phyloP scores from a whole-genome alignment of 2,329 filamentous ascomycete species.

The Beauveria scarabaeidicola region DNA sequence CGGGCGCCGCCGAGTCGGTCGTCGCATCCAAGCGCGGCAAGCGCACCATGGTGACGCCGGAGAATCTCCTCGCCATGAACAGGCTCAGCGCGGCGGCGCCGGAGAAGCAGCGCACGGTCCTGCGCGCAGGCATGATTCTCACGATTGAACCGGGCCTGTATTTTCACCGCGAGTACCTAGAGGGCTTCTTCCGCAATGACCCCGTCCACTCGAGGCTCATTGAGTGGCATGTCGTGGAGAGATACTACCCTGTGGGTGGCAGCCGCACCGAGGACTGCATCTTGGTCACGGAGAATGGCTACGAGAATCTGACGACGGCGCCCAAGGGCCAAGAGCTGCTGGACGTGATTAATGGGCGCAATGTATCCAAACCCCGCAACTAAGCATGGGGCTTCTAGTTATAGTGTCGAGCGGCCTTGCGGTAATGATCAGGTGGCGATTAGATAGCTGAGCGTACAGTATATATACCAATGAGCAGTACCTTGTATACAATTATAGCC shows the following conservation, averaged over 20 bases:
- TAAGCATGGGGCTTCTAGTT: background rate
- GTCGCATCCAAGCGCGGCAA: slow-evolving; percentile 28
- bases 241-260: slow-evolving; percentile 73
- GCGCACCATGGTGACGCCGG: slow-evolving; percentile 31
- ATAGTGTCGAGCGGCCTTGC: background rate
- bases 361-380: background rate
- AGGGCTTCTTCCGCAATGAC: slow-evolving; percentile 57
- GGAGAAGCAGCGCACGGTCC: slow-evolving; percentile 28
- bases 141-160: slow-evolving; percentile 78
- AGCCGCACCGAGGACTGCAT: slow-evolving; percentile 91
- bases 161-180: slow-evolving; percentile 65
- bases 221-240: slow-evolving; percentile 53
- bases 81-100: slow-evolving; percentile 17
- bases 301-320: slow-evolving; percentile 74
- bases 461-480: background rate
- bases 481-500: background rate
- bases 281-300: slow-evolving; percentile 66
- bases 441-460: background rate
- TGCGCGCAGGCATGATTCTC: slow-evolving; percentile 58
- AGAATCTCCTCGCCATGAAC: slow-evolving; percentile 24
- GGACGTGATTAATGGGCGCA: slow-evolving; percentile 43
- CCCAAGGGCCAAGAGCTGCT: slow-evolving; percentile 69
- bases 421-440: background rate
- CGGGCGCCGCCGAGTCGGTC: slow-evolving; percentile 15
- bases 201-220: slow-evolving; percentile 54